Percentiles rank a stretch among this genome's conserved stretches.
These are phyloP conservation scores for Hypoxylon trugodes DNA, from an alignment of 495 filamentous ascomycete genomes.

Conservation along the genomic window DNA sequence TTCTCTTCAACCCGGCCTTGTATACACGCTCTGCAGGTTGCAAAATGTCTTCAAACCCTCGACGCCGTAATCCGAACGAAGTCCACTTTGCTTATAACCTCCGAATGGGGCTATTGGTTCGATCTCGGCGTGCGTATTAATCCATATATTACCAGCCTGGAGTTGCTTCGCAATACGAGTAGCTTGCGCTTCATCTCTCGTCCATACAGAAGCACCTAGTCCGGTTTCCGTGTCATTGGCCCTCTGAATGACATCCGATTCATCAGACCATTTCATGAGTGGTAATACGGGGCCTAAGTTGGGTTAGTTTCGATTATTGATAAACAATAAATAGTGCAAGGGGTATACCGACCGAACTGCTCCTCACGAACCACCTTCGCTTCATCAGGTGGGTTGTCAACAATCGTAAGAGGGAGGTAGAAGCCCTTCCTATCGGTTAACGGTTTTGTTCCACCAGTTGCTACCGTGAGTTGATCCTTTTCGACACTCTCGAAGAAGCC, in stretches of 20 bases:
- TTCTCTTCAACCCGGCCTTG: no score
- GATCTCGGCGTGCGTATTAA: constrained; percentile 52
- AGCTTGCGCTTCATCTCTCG: constrained; percentile 54
- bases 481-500: background rate
- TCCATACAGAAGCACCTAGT: constrained; percentile 65
- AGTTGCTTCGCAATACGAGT: constrained; percentile 57
- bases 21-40: constrained; percentile 51
- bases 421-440: background rate
- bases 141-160: constrained; percentile 62
- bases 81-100: constrained; percentile 65
- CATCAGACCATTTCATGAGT: constrained; percentile 60
- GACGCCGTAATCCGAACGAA: constrained; percentile 61
- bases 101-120: constrained; percentile 58
- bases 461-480: background rate
- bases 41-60: constrained; percentile 59
- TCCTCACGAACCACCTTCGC: background rate
- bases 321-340: background rate
- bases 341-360: background rate
- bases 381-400: background rate
- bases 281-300: constrained; percentile 60
- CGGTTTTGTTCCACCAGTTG: background rate
- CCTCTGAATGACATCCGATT: constrained; percentile 62
- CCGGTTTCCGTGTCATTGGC: constrained; percentile 62
- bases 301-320: background rate
- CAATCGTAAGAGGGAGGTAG: background rate